Evolutionary conservation across 805 yeast genomes (phyloP), one percentile per base, ranked within the genome.

Genomic region (Starmerella asiatica): DNA sequence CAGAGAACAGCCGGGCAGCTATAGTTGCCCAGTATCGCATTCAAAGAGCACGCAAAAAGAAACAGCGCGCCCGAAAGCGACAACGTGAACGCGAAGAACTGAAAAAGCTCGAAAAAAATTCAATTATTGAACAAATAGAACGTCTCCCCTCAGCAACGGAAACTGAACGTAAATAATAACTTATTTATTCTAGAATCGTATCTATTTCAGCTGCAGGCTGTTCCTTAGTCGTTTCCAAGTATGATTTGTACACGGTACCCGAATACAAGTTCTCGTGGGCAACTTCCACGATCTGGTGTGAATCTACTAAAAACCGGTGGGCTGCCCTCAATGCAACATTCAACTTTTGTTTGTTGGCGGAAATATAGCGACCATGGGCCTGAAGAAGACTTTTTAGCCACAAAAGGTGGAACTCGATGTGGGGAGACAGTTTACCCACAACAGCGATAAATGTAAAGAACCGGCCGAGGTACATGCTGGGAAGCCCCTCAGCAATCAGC

Each of bases 341-440:
- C 51, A 78, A 81, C 38, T 73, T 69, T 45, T 70, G 75, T 52
- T 73, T 75, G 52, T 79, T 70, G 11, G 58, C 58, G 30, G 72
- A 68, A 38, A 91, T 79, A 57, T 72, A 78, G 47, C 69, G 69
- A 11, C 98, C 97, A 56, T 88, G 96, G 16, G 68, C 58, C 1
- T 78, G 67, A 15, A 91, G 58, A 4, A 85, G 51, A 14, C 70
- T 63, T 49, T 76, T 74, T 26, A 88, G 68, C 97, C 98, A 91
- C 9, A 79, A 50, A 46, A 91, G 58, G 51, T 77, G 75, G 62
- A 76, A 85, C 61, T 91, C 96, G 19, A 88, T 56, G 60, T 91
- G 97, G 26, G 73, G 85, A 5, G 84, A 74, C 3, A 77, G 80
- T 70, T 69, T 27, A 76, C 67, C 47, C 72, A 68, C 31, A 71